These are phyloP conservation scores for Marasmius fiardii DNA, from an alignment of 1,284 basidiomycete species.

Conservation along the genomic window DNA sequence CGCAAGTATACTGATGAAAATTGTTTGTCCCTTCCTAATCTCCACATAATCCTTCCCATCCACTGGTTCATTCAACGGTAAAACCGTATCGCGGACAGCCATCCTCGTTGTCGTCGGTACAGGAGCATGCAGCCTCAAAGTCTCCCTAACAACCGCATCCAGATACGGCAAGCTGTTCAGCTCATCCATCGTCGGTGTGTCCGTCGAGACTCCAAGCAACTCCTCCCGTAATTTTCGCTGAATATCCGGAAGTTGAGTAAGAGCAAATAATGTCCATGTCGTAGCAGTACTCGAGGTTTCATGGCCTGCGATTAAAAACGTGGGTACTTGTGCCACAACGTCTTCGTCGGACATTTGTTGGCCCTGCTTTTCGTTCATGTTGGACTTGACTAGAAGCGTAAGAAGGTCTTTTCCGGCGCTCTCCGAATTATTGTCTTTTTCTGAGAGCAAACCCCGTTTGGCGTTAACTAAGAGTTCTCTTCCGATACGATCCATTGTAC, in stretches of 20 bases:
- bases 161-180: conserved; percentile 60
- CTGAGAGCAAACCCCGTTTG: conserved; percentile 33
- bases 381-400: conserved; percentile 59
- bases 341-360: conserved; percentile 71
- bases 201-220: conserved; percentile 42
- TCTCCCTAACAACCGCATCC: conserved; percentile 67
- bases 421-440: conserved; percentile 19
- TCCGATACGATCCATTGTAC: conserved; percentile 34
- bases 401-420: conserved; percentile 42
- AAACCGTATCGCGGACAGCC: conserved; percentile 47
- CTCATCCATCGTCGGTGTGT: conserved; percentile 62
- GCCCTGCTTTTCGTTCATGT: conserved; percentile 56
- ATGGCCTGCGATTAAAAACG: conserved; percentile 68
- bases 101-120: conserved; percentile 53
- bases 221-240: conserved; percentile 74
- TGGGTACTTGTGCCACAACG: conserved; percentile 64
- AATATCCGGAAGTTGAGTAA: conserved; percentile 49
- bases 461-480: conserved; percentile 40
- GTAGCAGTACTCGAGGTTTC: conserved; percentile 56
- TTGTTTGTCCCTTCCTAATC: conserved; percentile 38
- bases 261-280: conserved; percentile 52
- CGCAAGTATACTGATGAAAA: conserved; percentile 45
- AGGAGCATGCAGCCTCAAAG: conserved; percentile 62
- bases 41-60: conserved; percentile 34
- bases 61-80: conserved; percentile 51